A percentile compares a stretch with the other conserved stretches of the same genome.
These are phyloP conservation scores for Leccinum aurantiacum DNA, from an alignment of 768 basidiomycete genomes.

Conservation along the genomic window DNA sequence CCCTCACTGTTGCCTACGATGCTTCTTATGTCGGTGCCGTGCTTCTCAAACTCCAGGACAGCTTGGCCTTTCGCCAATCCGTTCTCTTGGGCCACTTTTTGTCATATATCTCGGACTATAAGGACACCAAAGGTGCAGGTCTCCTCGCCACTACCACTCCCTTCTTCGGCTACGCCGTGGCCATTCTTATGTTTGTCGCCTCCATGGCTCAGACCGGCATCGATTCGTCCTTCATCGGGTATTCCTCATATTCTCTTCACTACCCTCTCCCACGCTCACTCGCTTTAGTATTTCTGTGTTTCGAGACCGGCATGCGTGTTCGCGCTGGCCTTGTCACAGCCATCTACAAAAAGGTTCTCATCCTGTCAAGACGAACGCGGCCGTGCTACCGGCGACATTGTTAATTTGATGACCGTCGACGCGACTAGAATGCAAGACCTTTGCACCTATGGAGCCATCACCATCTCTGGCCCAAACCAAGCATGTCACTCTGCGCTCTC, in stretches of 20 bases:
- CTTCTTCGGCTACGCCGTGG: conserved; percentile 74
- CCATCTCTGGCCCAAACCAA: conserved; percentile 84
- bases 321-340: conserved; percentile 83
- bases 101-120: conserved; percentile 86
- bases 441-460: conserved; percentile 80
- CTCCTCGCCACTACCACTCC: conserved; percentile 33
- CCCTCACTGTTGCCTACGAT: conserved; percentile 78
- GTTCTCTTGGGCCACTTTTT: conserved; percentile 80
- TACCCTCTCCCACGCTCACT: neutral
- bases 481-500: conserved; percentile 34
- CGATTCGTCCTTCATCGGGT: conserved; percentile 73
- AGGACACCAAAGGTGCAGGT: conserved; percentile 41
- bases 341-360: conserved; percentile 84
- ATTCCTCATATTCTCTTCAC: neutral
- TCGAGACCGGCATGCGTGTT: conserved; percentile 90
- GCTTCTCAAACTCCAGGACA: conserved; percentile 74
- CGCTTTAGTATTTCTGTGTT: conserved; percentile 76
- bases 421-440: conserved; percentile 77
- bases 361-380: conserved; percentile 84
- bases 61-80: conserved; percentile 81
- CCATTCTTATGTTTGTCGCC: conserved; percentile 74
- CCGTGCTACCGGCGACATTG: conserved; percentile 86
- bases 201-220: conserved; percentile 68
- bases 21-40: conserved; percentile 65
- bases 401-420: conserved; percentile 92